Conservation (phyloP, 1,284 basidiomycete genomes). For the Afroboletus lepidellus region DNA sequence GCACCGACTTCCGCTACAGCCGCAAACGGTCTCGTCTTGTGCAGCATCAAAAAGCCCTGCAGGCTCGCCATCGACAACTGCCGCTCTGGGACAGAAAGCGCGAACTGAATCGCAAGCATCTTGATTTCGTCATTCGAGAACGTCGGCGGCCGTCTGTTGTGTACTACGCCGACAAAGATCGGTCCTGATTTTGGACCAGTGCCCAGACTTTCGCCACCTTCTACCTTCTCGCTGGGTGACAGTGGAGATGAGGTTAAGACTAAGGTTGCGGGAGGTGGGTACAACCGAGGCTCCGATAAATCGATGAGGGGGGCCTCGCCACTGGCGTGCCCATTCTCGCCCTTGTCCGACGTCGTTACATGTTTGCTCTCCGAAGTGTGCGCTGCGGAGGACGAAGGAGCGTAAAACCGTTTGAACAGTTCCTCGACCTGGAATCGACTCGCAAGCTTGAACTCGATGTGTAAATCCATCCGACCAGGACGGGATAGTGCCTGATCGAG, state of each 20-base stretch:
- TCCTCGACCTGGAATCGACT: constrained; percentile 63
- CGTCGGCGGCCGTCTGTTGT: constrained; percentile 32
- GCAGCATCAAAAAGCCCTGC: constrained; percentile 72
- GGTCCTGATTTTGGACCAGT: constrained; percentile 20
- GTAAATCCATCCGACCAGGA: constrained; percentile 78
- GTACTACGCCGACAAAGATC: constrained; percentile 32
- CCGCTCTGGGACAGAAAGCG: constrained; percentile 53
- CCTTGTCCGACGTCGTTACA: not conserved
- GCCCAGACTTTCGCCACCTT: constrained; percentile 18
- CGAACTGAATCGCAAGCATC: constrained; percentile 57
- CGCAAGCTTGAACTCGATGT: constrained; percentile 69
- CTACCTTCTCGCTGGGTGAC: constrained; percentile 12
- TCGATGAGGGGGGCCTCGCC: constrained; percentile 20
- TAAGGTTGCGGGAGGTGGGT: no score
- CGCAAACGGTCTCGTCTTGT: constrained; percentile 59
- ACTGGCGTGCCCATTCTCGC: not conserved
- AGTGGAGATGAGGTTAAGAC: not conserved
- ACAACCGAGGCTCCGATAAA: constrained; percentile 4
- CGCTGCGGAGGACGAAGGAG: constrained; percentile 33
- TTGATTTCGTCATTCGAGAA: constrained; percentile 37
- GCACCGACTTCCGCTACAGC: constrained; percentile 46
- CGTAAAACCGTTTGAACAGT: constrained; percentile 66
- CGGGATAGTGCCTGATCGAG: constrained; percentile 73
- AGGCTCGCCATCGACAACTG: constrained; percentile 70
- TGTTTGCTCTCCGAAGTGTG: not conserved